A percentile compares a stretch with the other conserved stretches of the same genome.
These are phyloP conservation scores for Erodium maritimum DNA, from an alignment of 345 rosid genomes.

Conservation along the genomic window DNA sequence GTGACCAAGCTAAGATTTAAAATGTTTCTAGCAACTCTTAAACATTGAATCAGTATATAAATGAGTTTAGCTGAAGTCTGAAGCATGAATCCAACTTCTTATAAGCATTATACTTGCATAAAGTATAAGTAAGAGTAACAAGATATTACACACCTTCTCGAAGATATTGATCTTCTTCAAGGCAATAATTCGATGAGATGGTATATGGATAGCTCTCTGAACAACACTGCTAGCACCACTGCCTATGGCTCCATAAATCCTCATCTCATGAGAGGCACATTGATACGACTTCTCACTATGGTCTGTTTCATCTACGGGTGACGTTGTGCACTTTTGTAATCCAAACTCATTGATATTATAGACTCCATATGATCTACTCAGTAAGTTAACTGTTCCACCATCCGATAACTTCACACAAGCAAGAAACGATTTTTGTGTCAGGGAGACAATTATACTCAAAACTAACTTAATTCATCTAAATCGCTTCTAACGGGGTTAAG, in stretches of 20 bases:
- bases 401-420: constrained; percentile 54
- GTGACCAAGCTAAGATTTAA: too few species aligned
- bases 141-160: constrained; percentile 45
- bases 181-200: constrained; percentile 72
- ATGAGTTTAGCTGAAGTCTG: not conserved
- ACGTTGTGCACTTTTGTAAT: constrained; percentile 67
- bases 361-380: constrained; percentile 93
- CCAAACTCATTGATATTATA: constrained; percentile 88
- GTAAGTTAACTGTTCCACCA: constrained; percentile 79
- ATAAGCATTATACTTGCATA: not conserved
- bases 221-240: constrained; percentile 97
- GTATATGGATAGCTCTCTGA: constrained; percentile 91
- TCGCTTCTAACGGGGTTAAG: not conserved
- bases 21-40: too few species aligned
- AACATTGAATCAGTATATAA: not conserved
- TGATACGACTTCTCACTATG: constrained; percentile 55
- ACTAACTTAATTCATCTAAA: not conserved
- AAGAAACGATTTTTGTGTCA: not conserved
- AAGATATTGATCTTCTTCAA: constrained; percentile 86
- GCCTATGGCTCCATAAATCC: constrained; percentile 83
- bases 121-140: not conserved
- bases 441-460: not conserved
- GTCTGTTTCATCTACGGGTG: constrained; percentile 46
- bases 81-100: not conserved
- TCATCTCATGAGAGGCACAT: constrained; percentile 93